These are phyloP conservation scores for Pseudogymnoascus sp. DNA, from an alignment of 2,329 filamentous ascomycete genomes.

Conservation along the genomic window DNA sequence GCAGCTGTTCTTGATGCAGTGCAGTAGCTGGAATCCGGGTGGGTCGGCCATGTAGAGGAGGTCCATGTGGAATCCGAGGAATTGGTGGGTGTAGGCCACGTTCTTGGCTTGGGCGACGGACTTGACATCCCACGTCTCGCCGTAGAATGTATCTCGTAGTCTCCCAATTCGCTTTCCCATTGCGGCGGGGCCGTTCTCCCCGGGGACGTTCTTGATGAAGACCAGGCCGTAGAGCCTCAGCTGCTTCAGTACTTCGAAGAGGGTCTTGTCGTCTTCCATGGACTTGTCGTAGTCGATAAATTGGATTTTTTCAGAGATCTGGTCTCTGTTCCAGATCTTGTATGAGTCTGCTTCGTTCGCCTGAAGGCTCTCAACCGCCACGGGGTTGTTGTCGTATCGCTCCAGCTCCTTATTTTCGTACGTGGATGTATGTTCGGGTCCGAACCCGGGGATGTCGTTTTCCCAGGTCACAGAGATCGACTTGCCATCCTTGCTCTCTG, in stretches of 20 bases:
- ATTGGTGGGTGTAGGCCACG: constrained; percentile 77
- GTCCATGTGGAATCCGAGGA: constrained; percentile 87
- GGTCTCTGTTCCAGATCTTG: constrained; percentile 35
- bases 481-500: constrained; percentile 30
- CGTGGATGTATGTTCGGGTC: constrained; percentile 20
- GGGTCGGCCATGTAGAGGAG: constrained; percentile 75
- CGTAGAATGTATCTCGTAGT: constrained; percentile 84
- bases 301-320: constrained; percentile 39
- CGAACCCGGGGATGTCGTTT: constrained; percentile 38
- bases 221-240: constrained; percentile 63
- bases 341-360: not conserved
- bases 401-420: constrained; percentile 11
- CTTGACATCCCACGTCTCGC: constrained; percentile 80
- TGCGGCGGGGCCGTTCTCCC: constrained; percentile 54
- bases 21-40: constrained; percentile 77
- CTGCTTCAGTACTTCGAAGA: constrained; percentile 53
- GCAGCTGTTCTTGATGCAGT: constrained; percentile 76
- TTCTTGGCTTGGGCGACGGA: constrained; percentile 79
- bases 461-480: constrained; percentile 46
- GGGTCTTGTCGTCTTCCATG: constrained; percentile 48
- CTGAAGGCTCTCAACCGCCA: not conserved
- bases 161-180: constrained; percentile 68
- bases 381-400: constrained; percentile 15
- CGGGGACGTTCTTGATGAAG: constrained; percentile 67
- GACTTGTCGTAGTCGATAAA: constrained; percentile 65